Percentiles rank a stretch among this genome's conserved stretches.
Conservation (phyloP, 345 rosid species). For the Rhodamnia argentea region DNA sequence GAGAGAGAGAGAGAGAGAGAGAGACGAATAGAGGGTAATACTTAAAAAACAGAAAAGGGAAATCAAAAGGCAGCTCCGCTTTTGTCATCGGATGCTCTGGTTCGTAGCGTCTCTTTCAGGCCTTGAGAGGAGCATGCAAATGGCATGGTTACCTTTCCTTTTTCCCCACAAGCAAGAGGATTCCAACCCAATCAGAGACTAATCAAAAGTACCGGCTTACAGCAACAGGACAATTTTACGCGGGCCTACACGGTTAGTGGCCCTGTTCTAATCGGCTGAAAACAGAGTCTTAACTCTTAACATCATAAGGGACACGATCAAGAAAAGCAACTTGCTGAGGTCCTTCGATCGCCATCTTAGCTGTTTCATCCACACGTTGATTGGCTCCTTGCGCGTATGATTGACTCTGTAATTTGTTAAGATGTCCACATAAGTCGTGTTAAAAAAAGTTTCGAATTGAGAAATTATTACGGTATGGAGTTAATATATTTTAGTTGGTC, state of each 20-base stretch:
- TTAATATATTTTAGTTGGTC: too few species aligned
- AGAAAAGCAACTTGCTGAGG: not conserved
- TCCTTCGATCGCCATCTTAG: not conserved
- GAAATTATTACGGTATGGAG: too few species aligned
- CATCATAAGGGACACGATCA: not conserved
- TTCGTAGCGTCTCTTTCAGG: not conserved
- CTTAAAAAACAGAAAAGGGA: not conserved
- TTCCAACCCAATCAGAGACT: not conserved
- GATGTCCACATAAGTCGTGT: too few species aligned
- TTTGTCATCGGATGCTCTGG: constrained; percentile 34
- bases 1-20: not conserved
- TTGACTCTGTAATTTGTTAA: not conserved
- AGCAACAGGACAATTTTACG: not conserved
- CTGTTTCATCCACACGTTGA: not conserved
- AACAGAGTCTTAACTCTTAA: not conserved
- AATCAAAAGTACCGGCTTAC: not conserved
- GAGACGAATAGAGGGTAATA: not conserved
- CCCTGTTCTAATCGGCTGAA: not conserved
- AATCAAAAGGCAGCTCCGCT: not conserved
- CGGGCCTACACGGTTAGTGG: not conserved
- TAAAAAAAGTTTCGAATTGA: too few species aligned
- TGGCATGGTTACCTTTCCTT: not conserved
- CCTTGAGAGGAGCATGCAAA: not conserved
- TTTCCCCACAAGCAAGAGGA: not conserved
- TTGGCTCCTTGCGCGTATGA: not conserved